These are phyloP conservation scores for Obelidium mucronatum DNA, from an alignment of 192 early-diverging fungal species.

Conservation along the genomic window DNA sequence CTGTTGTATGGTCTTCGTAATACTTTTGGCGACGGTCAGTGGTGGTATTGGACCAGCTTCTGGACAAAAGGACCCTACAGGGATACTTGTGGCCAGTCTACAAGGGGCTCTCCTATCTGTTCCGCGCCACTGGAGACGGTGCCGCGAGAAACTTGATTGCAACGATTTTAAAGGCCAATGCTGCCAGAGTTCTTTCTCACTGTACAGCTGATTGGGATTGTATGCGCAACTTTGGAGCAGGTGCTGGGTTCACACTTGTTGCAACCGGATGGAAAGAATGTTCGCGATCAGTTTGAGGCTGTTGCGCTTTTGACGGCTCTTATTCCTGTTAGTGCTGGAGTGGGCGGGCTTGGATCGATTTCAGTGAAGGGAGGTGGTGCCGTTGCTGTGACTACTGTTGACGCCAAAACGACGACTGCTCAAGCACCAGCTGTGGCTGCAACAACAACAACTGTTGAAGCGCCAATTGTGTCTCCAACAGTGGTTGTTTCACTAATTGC, in stretches of 20 bases:
- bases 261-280: slow-evolving; percentile 17
- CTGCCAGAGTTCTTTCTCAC: neutral
- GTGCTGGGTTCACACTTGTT: neutral
- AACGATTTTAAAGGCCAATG: slow-evolving; percentile 5
- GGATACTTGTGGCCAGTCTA: slow-evolving; percentile 34
- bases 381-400: neutral
- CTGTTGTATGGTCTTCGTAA: slow-evolving; percentile 5
- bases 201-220: slow-evolving; percentile 34
- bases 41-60: neutral
- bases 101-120: slow-evolving; percentile 23
- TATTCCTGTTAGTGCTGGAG: neutral
- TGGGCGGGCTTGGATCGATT: neutral
- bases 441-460: neutral
- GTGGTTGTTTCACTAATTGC: neutral
- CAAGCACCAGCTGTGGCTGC: neutral
- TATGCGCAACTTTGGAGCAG: slow-evolving; percentile 21
- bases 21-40: neutral
- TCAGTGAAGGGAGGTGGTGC: neutral
- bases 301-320: slow-evolving; percentile 11
- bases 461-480: neutral
- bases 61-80: neutral
- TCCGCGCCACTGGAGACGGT: neutral
- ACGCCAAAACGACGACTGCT: neutral
- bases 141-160: neutral
- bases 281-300: slow-evolving; percentile 30